Evolutionary conservation across 306 rosid species (phyloP).

Genomic region (Canavalia gladiata): DNA sequence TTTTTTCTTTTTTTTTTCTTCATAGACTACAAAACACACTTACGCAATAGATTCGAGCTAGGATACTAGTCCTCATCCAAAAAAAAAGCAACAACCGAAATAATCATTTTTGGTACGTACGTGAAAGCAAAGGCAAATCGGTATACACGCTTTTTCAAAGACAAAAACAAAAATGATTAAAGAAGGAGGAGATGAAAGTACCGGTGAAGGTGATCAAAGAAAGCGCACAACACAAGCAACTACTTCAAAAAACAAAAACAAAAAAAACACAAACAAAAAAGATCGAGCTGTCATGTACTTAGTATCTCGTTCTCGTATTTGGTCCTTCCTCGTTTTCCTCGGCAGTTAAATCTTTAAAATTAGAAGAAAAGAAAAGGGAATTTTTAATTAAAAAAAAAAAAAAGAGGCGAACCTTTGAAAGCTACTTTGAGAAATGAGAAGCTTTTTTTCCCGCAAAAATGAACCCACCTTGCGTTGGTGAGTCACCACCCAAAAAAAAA

Average conservation of each 20-base stretch:
- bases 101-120: slow-evolving; percentile 34
- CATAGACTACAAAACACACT: not conserved
- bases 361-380: slow-evolving; percentile 5
- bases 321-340: slow-evolving; percentile 54
- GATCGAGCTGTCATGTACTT: slow-evolving; percentile 24
- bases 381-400: not conserved
- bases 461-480: slow-evolving; percentile 15
- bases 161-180: slow-evolving; percentile 23
- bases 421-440: slow-evolving; percentile 45
- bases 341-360: slow-evolving; percentile 43
- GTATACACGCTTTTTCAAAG: slow-evolving; percentile 40
- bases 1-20: not conserved
- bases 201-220: slow-evolving; percentile 46
- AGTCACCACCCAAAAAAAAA: slow-evolving; percentile 49
- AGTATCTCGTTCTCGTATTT: slow-evolving; percentile 38
- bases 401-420: slow-evolving; percentile 51
- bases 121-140: slow-evolving; percentile 37
- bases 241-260: not conserved
- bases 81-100: slow-evolving; percentile 39
- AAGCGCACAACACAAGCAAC: slow-evolving; percentile 44
- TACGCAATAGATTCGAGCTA: slow-evolving; percentile 1
- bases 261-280: not conserved
- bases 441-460: slow-evolving; percentile 51
- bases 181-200: slow-evolving; percentile 6
- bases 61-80: slow-evolving; percentile 26